phyloP scores from a whole-genome alignment of 208 protist genomes.

The Crithidia sp. region DNA sequence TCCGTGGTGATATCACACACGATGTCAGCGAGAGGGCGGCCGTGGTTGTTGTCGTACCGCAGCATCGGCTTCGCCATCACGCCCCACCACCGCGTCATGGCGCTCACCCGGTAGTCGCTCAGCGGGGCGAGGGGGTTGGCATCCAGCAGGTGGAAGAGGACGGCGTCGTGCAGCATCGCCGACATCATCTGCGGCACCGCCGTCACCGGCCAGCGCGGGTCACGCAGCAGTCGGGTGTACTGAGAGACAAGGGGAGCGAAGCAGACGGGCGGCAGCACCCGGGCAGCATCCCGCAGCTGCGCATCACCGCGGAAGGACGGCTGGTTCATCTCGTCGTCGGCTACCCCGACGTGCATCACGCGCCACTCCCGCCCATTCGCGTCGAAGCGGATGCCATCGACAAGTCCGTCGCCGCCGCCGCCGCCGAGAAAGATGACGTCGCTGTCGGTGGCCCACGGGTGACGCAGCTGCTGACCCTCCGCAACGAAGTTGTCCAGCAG shows the following conservation, averaged over 20 bases:
- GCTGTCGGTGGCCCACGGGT: conserved; percentile 22
- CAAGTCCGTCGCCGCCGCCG: conserved; percentile 12
- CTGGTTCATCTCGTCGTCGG: conserved; percentile 27
- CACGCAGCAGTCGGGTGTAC: conserved; percentile 42
- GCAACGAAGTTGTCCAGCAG: conserved; percentile 25
- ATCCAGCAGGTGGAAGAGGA: conserved; percentile 67
- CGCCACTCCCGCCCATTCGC: conserved; percentile 38
- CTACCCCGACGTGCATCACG: conserved; percentile 25
- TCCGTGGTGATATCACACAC: not conserved
- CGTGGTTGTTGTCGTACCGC: conserved; percentile 28
- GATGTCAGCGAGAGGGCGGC: conserved; percentile 20
- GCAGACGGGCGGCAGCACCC: conserved; percentile 40
- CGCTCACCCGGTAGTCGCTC: conserved; percentile 56
- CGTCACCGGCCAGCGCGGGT: conserved; percentile 35
- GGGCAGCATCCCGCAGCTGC: conserved; percentile 36
- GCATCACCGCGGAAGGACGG: conserved; percentile 30
- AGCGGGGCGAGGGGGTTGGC: conserved; percentile 46
- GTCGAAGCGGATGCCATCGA: conserved; percentile 27
- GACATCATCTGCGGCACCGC: conserved; percentile 51
- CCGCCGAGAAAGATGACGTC: not conserved
- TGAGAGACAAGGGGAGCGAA: conserved; percentile 37
- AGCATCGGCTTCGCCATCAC: conserved; percentile 41
- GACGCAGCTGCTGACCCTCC: conserved; percentile 2
- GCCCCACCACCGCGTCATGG: conserved; percentile 69
- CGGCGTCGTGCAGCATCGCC: conserved; percentile 66